Evolutionary conservation across 116 monocot species (phyloP).

Genomic region (Trichopus zeylanicus): DNA sequence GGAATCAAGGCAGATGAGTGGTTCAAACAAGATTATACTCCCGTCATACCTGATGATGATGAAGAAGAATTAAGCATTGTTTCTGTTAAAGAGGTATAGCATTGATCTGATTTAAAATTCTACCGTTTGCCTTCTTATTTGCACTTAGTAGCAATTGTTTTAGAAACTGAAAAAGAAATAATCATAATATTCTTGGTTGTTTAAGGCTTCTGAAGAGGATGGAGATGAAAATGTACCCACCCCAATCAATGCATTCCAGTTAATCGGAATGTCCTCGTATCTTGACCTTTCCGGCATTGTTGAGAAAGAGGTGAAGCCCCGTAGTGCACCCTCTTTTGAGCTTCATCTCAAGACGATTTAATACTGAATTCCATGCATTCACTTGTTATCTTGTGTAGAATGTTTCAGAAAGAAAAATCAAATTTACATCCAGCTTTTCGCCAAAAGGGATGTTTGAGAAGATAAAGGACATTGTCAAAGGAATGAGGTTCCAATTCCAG

Average conservation of each 20-base stretch:
- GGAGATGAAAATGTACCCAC: slow-evolving; percentile 14
- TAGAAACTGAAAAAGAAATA: slow-evolving; percentile 4
- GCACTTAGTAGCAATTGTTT: not conserved
- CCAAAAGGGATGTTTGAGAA: slow-evolving; percentile 55
- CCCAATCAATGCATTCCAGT: slow-evolving; percentile 81
- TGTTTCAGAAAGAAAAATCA: slow-evolving; percentile 64
- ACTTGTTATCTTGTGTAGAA: slow-evolving; percentile 29
- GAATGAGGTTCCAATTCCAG: slow-evolving; percentile 73
- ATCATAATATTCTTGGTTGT: slow-evolving; percentile 9
- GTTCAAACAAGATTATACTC: slow-evolving; percentile 77
- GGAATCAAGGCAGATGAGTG: slow-evolving; percentile 69
- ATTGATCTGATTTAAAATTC: no score
- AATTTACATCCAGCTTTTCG: slow-evolving; percentile 65
- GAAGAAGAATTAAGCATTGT: slow-evolving; percentile 34
- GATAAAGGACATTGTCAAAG: slow-evolving; percentile 45
- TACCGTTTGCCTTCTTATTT: not conserved
- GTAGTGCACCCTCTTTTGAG: not conserved
- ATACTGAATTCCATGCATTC: not conserved
- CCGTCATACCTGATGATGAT: slow-evolving; percentile 32
- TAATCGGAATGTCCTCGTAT: slow-evolving; percentile 91
- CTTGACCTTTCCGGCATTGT: slow-evolving; percentile 96
- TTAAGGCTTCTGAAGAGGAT: slow-evolving; percentile 21
- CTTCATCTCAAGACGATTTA: not conserved
- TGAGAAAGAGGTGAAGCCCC: slow-evolving; percentile 66
- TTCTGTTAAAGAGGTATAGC: slow-evolving; percentile 34